These are phyloP conservation scores for Paramecium tetraurelia DNA, from an alignment of 73 alveolate genomes.

Conservation along the genomic window DNA sequence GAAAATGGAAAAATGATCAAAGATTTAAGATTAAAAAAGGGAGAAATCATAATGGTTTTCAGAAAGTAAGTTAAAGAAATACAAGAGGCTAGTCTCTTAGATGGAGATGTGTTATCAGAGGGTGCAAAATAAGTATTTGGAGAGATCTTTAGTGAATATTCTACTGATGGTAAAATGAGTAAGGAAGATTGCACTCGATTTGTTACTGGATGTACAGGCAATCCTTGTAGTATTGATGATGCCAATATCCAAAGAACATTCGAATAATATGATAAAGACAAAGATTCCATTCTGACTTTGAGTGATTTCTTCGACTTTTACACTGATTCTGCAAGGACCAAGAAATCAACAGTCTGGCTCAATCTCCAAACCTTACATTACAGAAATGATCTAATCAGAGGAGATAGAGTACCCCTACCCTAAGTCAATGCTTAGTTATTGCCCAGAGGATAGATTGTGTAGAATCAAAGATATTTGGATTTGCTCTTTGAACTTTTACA, in stretches of 20 bases:
- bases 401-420: conserved; percentile 55
- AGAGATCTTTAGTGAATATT: conserved; percentile 69
- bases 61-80: conserved; percentile 13
- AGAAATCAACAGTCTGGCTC: conserved; percentile 78
- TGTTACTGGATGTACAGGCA: conserved; percentile 80
- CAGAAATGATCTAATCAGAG: conserved; percentile 74
- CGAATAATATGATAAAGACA: conserved; percentile 68
- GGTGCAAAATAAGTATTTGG: conserved; percentile 70
- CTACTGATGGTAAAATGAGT: conserved; percentile 73
- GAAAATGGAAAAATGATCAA: conserved; percentile 85
- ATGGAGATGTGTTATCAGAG: conserved; percentile 50
- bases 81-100: conserved; percentile 34
- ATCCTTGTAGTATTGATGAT: conserved; percentile 72
- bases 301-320: conserved; percentile 76
- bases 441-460: conserved; percentile 80
- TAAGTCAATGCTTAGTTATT: conserved; percentile 51
- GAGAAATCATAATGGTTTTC: conserved; percentile 22
- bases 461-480: conserved; percentile 69
- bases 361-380: conserved; percentile 72
- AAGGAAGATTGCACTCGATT: conserved; percentile 72
- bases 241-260: conserved; percentile 65
- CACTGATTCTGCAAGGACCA: conserved; percentile 62
- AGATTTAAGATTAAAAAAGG: conserved; percentile 71
- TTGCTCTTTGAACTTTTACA: conserved; percentile 57
- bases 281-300: conserved; percentile 65